A percentile compares a stretch with the other conserved stretches of the same genome.
phyloP scores from a whole-genome alignment of 2,329 filamentous ascomycete genomes.

The Colletotrichum acutatum region DNA sequence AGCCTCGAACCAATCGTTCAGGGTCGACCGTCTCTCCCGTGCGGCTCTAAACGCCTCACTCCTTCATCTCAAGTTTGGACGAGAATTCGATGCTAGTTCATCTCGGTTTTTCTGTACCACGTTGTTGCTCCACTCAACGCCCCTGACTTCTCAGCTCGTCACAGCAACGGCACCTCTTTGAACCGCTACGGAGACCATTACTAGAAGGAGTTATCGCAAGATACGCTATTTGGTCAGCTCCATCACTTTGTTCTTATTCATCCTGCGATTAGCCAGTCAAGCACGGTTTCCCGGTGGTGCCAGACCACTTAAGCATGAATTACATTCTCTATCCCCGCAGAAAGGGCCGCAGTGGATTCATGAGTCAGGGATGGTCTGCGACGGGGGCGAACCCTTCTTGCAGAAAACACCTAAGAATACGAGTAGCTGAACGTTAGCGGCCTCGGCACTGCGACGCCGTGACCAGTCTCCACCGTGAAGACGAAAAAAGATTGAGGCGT shows the following conservation, averaged over 20 bases:
- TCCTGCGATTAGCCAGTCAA: background rate
- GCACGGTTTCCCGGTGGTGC: background rate
- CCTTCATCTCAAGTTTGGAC: background rate
- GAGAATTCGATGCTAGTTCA: background rate
- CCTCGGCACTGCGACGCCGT: slow-evolving; percentile 19
- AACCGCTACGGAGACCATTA: background rate
- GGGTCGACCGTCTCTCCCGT: background rate
- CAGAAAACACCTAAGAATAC: slow-evolving; percentile 1
- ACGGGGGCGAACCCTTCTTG: slow-evolving; percentile 6
- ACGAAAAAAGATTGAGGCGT: background rate
- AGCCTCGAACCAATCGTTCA: background rate
- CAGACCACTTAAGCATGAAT: background rate
- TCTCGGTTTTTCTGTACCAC: background rate
- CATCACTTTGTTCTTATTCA: background rate
- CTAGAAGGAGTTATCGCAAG: background rate
- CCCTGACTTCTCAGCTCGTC: background rate
- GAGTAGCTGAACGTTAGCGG: slow-evolving; percentile 11
- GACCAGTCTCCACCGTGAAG: slow-evolving; percentile 6
- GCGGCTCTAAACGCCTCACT: background rate
- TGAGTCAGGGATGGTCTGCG: slow-evolving; percentile 14
- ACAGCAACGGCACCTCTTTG: background rate
- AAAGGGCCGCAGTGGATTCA: slow-evolving; percentile 1
- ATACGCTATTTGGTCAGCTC: background rate
- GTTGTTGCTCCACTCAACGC: background rate
- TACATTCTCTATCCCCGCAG: slow-evolving; percentile 1